These are phyloP conservation scores for Lactarius tabidus DNA, from an alignment of 768 basidiomycete species.

Conservation along the genomic window DNA sequence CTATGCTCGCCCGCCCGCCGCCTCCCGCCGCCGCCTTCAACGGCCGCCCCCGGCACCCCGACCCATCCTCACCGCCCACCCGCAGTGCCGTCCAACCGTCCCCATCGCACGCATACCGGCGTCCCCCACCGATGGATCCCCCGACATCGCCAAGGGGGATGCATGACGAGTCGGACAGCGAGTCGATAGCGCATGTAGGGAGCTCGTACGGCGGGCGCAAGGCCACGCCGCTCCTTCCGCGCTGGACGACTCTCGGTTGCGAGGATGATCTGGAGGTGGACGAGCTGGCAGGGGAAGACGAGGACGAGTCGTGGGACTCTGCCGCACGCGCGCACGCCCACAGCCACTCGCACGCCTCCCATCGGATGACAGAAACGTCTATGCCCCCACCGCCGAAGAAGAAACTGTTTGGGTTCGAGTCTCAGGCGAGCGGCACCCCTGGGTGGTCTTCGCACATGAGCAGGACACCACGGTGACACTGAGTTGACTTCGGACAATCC, in stretches of 20 bases:
- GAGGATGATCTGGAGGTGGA: conserved; percentile 14
- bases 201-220: not conserved
- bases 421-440: not conserved
- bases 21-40: not conserved
- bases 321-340: not conserved
- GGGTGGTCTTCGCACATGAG: conserved; percentile 7
- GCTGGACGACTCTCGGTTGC: conserved; percentile 13
- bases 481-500: not conserved
- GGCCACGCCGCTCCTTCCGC: not conserved
- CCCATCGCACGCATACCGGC: not conserved
- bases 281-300: conserved; percentile 15
- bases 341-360: not conserved
- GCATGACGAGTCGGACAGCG: conserved; percentile 14
- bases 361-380: not conserved
- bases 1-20: not conserved
- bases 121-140: conserved; percentile 4
- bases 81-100: not conserved
- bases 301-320: conserved; percentile 4
- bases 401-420: conserved; percentile 19
- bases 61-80: conserved; percentile 13
- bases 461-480: conserved; percentile 10
- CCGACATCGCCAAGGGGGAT: conserved; percentile 14
- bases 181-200: not conserved
- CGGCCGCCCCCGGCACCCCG: conserved; percentile 3
- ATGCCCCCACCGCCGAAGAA: conserved; percentile 20